phyloP scores from a whole-genome alignment of 441 rosid genomes.

The Gossypium lobatum region DNA sequence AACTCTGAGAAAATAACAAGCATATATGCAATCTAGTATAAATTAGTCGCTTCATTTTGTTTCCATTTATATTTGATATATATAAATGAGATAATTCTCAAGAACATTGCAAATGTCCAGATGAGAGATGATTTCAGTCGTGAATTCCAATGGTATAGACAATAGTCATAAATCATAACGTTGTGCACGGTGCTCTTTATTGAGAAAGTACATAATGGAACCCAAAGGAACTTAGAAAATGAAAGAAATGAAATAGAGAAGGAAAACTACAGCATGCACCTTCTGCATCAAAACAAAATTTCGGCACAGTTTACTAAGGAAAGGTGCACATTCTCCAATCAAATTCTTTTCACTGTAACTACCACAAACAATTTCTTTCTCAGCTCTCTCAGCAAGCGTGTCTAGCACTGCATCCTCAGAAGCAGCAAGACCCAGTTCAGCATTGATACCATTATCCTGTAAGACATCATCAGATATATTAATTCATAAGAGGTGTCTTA shows the following conservation, averaged over 20 bases:
- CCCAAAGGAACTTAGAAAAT: background rate
- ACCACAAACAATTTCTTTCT: slow-evolving; percentile 83
- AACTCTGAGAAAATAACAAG: background rate
- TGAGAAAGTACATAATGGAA: slow-evolving; percentile 7
- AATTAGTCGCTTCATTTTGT: background rate
- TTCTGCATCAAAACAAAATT: slow-evolving; percentile 78
- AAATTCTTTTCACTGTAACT: slow-evolving; percentile 54
- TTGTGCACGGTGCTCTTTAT: background rate
- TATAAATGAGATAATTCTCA: background rate
- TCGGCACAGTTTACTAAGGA: slow-evolving; percentile 90
- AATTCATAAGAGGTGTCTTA: background rate
- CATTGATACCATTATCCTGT: slow-evolving; percentile 78
- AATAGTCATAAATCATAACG: background rate
- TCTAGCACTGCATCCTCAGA: slow-evolving; percentile 90
- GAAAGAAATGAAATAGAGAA: slow-evolving; percentile 7
- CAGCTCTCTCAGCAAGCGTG: slow-evolving; percentile 80
- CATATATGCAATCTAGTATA: background rate
- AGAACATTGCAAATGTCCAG: background rate
- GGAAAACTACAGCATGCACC: slow-evolving; percentile 34
- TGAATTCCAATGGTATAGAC: slow-evolving; percentile 4
- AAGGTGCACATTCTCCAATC: slow-evolving; percentile 77
- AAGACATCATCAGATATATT: slow-evolving; percentile 20
- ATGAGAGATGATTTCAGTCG: background rate
- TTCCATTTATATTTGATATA: background rate
- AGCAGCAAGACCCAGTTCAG: slow-evolving; percentile 92